Evolutionary conservation across 495 filamentous ascomycete genomes (phyloP).

Genomic region (Tuber borchii): DNA sequence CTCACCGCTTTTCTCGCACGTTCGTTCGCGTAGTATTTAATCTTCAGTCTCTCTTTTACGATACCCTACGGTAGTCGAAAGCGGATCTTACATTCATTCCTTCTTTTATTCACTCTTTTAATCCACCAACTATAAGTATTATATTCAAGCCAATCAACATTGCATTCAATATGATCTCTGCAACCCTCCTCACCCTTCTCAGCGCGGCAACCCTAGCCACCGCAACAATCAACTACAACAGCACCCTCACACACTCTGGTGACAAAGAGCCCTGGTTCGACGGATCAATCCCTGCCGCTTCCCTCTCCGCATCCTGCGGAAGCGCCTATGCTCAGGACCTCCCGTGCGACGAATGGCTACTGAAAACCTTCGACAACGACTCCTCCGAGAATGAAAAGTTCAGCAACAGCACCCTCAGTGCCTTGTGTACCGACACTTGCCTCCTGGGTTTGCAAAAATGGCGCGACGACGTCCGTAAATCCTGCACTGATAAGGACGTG

Average conservation of each 20-base stretch:
- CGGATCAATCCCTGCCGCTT: background rate
- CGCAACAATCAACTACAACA: conserved; percentile 16
- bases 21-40: background rate
- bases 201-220: conserved; percentile 6
- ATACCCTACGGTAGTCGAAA: background rate
- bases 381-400: conserved; percentile 3
- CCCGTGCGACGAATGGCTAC: conserved; percentile 15
- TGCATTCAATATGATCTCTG: background rate
- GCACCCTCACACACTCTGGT: background rate
- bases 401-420: background rate
- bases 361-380: background rate
- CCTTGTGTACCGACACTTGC: conserved; percentile 12
- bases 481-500: conserved; percentile 2
- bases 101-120: conserved; percentile 6
- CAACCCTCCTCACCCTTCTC: conserved; percentile 5
- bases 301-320: conserved; percentile 5
- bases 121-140: background rate
- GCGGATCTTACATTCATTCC: background rate
- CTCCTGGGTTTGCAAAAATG: background rate
- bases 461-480: conserved; percentile 7
- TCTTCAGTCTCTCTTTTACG: background rate
- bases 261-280: background rate
- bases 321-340: conserved; percentile 7
- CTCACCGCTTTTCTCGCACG: background rate
- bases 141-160: background rate